A percentile compares a stretch with the other conserved stretches of the same genome.
Conservation (phyloP, 345 rosid genomes). For the Pistacia atlantica region DNA sequence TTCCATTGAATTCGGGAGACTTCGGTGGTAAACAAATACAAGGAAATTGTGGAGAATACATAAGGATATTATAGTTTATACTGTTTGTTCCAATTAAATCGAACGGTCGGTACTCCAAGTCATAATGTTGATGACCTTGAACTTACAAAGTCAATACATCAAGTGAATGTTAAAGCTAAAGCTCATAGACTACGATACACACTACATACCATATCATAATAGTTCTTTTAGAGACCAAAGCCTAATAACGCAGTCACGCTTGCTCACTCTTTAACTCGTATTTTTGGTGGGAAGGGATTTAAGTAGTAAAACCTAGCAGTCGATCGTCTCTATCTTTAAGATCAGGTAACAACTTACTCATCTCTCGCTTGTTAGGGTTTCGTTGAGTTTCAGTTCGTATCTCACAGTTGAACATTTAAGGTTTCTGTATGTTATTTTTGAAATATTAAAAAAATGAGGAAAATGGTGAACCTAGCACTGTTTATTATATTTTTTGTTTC, state of each 20-base stretch:
- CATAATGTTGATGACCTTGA: background rate
- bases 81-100: background rate
- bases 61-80: background rate
- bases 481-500: background rate
- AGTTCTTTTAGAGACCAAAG: background rate
- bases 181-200: background rate
- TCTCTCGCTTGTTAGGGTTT: conserved; percentile 4
- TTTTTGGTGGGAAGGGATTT: conserved; percentile 29
- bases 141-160: background rate
- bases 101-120: background rate
- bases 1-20: too few species aligned
- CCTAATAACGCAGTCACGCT: background rate
- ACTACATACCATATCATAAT: background rate
- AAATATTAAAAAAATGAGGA: background rate
- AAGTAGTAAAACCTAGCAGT: conserved; percentile 17
- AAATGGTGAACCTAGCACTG: background rate
- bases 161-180: background rate
- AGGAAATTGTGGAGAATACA: background rate
- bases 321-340: background rate
- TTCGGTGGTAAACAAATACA: background rate
- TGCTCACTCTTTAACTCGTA: background rate
- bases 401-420: background rate
- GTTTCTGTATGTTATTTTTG: background rate
- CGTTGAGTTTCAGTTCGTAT: background rate
- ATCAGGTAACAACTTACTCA: conserved; percentile 14